Base-by-base conservation (phyloP, 1,139 yeast genomes). In the Candida dubliniensis region DNA sequence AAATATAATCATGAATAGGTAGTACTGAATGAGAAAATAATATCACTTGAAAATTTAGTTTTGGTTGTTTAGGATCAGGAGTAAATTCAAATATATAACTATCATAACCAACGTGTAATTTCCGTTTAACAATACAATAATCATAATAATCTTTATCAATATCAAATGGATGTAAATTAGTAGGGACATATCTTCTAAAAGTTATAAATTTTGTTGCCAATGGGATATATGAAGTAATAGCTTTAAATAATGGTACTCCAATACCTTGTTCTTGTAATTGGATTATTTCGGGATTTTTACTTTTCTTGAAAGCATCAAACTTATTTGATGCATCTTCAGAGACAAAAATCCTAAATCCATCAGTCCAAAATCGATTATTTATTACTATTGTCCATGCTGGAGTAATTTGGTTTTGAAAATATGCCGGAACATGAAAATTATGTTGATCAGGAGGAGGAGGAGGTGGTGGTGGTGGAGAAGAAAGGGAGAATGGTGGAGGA, bases 1-100 rank as follows among this genome's bases (percentile, higher is more conserved):
- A 51, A 11, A 47, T 33, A 31, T 51, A 51, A 37, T 51, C 54
- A 41, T 41, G 31, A 8, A 49, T 47, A 2, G 54, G 53, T 31
- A 49, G 36, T 2, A 37, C 36, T 1, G 46, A 33, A 36, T 49
- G 53, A 13, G 46, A 31, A 38, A 49, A 51, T 46, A 51, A 35
- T 2, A 38, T 40, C 12, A 51, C 29, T 34, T 34, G 35, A 31
- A 51, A 51, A 35, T 40, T 41, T 8, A 30, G 13, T 15, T 40
- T 34, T 3, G 45, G 31, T 14, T 27, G n/a, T 4, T 34, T 30
- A 2, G 45, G 52, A 30, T 49, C 48, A 3, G 54, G 53, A 7
- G 34, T 38, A 31, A 51, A 51, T 7, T 45, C 41, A 36, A 51
- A 48, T 4, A 41, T 36, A 38, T 45, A 51, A 6, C 41, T 41